Evolutionary conservation across 2,329 filamentous ascomycete genomes (phyloP).

Genomic region (Ilyonectria robusta): DNA sequence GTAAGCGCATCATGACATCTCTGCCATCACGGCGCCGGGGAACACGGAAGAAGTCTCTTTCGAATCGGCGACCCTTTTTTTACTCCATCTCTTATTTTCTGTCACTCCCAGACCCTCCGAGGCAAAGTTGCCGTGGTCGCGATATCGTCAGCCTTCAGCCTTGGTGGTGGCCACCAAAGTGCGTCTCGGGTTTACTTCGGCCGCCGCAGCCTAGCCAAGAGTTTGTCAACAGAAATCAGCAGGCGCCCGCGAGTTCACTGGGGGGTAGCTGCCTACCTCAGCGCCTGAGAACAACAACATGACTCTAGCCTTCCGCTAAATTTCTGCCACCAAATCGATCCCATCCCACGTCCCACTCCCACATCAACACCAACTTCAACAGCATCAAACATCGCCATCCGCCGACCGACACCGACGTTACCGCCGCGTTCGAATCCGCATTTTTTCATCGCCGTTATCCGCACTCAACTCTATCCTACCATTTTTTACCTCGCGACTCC

Average conservation of each 20-base stretch:
- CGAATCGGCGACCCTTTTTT: neutral
- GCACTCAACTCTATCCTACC: constrained; percentile 20
- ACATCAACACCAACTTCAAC: constrained; percentile 40
- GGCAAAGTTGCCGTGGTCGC: constrained; percentile 34
- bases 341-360: constrained; percentile 45
- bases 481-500: constrained; percentile 40
- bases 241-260: constrained; percentile 30
- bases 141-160: constrained; percentile 33
- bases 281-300: constrained; percentile 47
- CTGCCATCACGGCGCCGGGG: constrained; percentile 28
- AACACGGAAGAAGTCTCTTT: constrained; percentile 44
- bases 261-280: constrained; percentile 33
- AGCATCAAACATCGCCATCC: constrained; percentile 44
- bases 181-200: constrained; percentile 47
- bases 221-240: constrained; percentile 20
- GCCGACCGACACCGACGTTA: constrained; percentile 23
- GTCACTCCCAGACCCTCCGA: constrained; percentile 4
- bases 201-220: constrained; percentile 31
- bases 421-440: constrained; percentile 43
- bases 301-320: constrained; percentile 47
- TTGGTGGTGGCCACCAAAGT: constrained; percentile 41
- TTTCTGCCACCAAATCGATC: constrained; percentile 46
- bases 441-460: constrained; percentile 35
- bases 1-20: constrained; percentile 39
- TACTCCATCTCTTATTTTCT: neutral